Conservation (phyloP, 208 protist genomes). For the Acanthamoeba divionensis region DNA sequence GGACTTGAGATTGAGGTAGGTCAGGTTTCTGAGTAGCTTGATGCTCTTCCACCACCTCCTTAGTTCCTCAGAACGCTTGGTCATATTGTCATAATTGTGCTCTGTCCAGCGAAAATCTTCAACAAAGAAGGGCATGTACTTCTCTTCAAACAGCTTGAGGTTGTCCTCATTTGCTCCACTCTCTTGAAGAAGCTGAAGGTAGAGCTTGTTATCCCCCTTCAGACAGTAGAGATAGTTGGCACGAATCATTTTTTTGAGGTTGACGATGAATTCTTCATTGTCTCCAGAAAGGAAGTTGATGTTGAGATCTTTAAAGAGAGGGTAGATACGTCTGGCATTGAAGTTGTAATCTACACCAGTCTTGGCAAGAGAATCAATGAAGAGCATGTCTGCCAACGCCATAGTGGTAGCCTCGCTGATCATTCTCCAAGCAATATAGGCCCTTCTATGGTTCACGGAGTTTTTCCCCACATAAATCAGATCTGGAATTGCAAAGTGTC, state of each 20-base stretch:
- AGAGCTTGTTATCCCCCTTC: background rate
- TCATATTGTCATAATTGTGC: too few relatives aligned
- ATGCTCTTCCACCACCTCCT: too few relatives aligned
- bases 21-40: too few relatives aligned
- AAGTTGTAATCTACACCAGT: conserved; percentile 1
- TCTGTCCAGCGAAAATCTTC: background rate
- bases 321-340: background rate
- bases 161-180: background rate
- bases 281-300: background rate
- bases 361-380: background rate
- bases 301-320: background rate
- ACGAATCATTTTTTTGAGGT: background rate
- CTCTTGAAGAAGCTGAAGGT: background rate
- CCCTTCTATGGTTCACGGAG: background rate
- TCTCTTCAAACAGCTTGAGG: background rate
- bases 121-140: background rate
- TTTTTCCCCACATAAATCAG: background rate
- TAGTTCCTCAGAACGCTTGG: too few relatives aligned
- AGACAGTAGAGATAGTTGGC: background rate
- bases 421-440: conserved; percentile 22
- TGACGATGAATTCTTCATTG: background rate
- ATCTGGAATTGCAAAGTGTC: too few relatives aligned
- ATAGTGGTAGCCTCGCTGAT: background rate
- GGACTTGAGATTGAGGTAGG: too few relatives aligned
- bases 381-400: background rate